Evolutionary conservation across 345 rosid species (phyloP), one percentile per base, ranked within the genome.

Genomic region (Xanthoceras sorbifolium): DNA sequence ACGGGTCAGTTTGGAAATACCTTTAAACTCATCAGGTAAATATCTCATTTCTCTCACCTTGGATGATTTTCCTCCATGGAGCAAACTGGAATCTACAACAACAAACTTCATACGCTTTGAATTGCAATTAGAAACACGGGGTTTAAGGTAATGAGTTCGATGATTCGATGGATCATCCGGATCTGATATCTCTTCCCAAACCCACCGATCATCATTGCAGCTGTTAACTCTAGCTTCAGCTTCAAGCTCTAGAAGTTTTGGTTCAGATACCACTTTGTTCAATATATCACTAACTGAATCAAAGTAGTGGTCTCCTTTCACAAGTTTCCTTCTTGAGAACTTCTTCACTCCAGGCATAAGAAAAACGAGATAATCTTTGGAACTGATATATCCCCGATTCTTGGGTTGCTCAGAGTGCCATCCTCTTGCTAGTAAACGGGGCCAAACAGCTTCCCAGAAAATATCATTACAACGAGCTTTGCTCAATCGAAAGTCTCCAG

Each of bases 391-490:
- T 70, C 85, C 67, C 64, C 76, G 83, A 78, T 90, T 74, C 77
- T 84, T 77, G 0, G 89, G 89, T 82, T 90, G 90, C 84, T 92
- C 93, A 28, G 94, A 92, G 78, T 79, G 90, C 97, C 97, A 92
- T 77, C 97, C 94, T 82, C 88, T 82, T 28, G 90, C 97, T 9
- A 92, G 85, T 79, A 92, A 80, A 66, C 91, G 93, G 1, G 97
- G 97, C 97, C 97, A 92, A 67, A 90, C 90, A 62, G 93, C 93
- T 76, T 90, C 94, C 97, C 97, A 90, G 71, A 90, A 92, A 63
- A 92, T 86, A 83, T 92, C 93, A 75, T 72, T 89, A 71, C 85
- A 83, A 17, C 93, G 94, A 44, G 91, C 90, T 85, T 92, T 92
- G 86, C 94, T 89, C 81, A 90, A 79, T 63, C 94, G 88, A 52